Base-by-base conservation (phyloP, 495 filamentous ascomycete species). In the Aspergillus indologenus region DNA sequence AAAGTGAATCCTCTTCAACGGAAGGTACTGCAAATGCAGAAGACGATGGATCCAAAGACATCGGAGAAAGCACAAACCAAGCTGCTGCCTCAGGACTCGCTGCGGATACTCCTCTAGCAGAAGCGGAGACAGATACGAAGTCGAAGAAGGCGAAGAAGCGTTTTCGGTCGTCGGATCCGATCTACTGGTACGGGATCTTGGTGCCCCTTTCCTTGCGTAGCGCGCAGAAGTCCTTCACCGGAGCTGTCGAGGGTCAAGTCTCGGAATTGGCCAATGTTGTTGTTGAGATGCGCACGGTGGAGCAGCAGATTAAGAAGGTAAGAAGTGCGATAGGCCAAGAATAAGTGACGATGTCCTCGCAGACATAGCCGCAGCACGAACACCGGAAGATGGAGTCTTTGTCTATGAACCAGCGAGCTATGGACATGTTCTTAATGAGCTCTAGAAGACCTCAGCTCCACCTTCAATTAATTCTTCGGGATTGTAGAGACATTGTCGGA, bases 161-260 rank as follows among this genome's bases (percentile, higher is more conserved):
- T 42, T 64, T 68, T 26, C 69, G 66, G 23, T 73, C 75, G 20
- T 65, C 65, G 42, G 81, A 90, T 65, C 87, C 88, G 5, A 75
- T 90, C 45, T 71, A 78, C 34, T 89, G 87, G 87, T 90, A 87
- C 67, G 88, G 88, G 5, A 79, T 90, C 40, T 71, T 90, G 0
- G 79, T 85, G 9, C 84, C 88, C 0, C 71, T 71, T 23, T 70
- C 84, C 7, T 76, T 91, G 43, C 82, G 85, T 51, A 73, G 66
- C 21, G 86, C 87, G 0, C 87, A 90, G 68, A 71, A 63, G 42
- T 73, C 68, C 21, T 83, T 83, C 51, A 75, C 66, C 12, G 65
- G 65, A 19, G 79, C 68, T 17, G 65, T 79, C 9, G 66, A 71
- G 20, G 61, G 63, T 34, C 49, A 60, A 17, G 57, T 81, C 24